Conservation (phyloP, 176 grass and related monocot genomes). For the Luzula sylvatica region DNA sequence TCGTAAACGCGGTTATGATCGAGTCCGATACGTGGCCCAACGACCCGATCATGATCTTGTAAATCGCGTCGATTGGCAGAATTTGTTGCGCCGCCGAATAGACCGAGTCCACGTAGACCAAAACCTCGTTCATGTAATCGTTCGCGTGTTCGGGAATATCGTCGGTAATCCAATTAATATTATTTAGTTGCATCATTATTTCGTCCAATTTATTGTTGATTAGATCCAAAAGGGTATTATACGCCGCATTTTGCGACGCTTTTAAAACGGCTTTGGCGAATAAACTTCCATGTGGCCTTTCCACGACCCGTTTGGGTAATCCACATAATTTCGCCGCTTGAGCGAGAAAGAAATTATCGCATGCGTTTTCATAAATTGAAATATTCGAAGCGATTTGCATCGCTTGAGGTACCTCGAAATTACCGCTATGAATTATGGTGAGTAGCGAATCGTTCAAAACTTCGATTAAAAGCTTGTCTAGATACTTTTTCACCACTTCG, state of each 20-base stretch:
- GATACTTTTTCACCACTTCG: conserved; percentile 62
- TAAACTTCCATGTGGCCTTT: conserved; percentile 58
- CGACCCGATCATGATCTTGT: conserved; percentile 63
- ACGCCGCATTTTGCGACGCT: conserved; percentile 74
- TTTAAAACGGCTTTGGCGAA: conserved; percentile 75
- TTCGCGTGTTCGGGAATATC: conserved; percentile 62
- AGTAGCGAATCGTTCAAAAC: conserved; percentile 59
- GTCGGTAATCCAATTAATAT: conserved; percentile 70
- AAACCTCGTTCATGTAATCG: conserved; percentile 83
- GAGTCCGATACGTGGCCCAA: conserved; percentile 63
- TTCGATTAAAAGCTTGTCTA: conserved; percentile 86
- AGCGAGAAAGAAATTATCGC: conserved; percentile 62
- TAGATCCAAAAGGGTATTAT: conserved; percentile 57
- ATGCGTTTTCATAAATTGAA: conserved; percentile 50
- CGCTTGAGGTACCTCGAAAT: conserved; percentile 39
- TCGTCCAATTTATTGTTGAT: conserved; percentile 82
- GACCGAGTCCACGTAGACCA: conserved; percentile 59
- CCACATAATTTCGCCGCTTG: conserved; percentile 63
- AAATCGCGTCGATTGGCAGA: conserved; percentile 64
- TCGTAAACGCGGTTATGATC: conserved; percentile 68
- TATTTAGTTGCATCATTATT: conserved; percentile 55
- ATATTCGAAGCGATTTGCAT: conserved; percentile 88
- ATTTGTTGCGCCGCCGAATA: conserved; percentile 64
- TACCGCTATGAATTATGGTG: conserved; percentile 49
- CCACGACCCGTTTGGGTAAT: conserved; percentile 49